Evolutionary conservation across 129 eudicot genomes (phyloP).

Genomic region (Ambrosia artemisiifolia): DNA sequence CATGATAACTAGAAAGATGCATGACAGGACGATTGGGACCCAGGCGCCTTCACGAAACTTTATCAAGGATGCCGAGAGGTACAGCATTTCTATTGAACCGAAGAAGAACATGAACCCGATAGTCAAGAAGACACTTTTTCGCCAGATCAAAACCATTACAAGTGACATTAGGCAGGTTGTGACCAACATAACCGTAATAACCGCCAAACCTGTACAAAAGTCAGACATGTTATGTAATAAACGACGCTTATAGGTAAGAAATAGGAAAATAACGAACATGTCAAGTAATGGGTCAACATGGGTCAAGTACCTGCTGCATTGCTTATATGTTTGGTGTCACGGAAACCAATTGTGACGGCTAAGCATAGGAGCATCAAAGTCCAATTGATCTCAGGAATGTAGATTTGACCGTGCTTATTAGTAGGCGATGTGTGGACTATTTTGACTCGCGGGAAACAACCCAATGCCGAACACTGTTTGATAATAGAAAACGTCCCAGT

Average conservation of each 20-base stretch:
- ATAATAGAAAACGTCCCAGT: constrained; percentile 88
- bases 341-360: constrained; percentile 82
- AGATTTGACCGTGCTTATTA: constrained; percentile 76
- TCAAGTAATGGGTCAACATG: background rate
- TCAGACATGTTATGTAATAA: background rate
- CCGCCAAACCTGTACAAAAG: constrained; percentile 69
- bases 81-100: constrained; percentile 72
- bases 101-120: constrained; percentile 63
- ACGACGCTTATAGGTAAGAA: background rate
- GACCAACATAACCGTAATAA: constrained; percentile 84
- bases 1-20: constrained; percentile 59
- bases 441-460: constrained; percentile 81
- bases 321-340: constrained; percentile 83
- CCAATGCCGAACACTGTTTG: constrained; percentile 79
- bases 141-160: constrained; percentile 77
- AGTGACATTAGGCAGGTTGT: constrained; percentile 90
- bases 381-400: constrained; percentile 92
- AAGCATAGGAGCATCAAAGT: constrained; percentile 72
- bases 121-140: constrained; percentile 48
- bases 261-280: too few species aligned
- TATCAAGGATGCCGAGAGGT: constrained; percentile 81
- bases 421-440: constrained; percentile 74
- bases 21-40: constrained; percentile 76
- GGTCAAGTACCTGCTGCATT: constrained; percentile 72
- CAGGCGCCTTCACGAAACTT: constrained; percentile 88